Conservation (phyloP, 116 monocot species). For the Posidonia oceanica region DNA sequence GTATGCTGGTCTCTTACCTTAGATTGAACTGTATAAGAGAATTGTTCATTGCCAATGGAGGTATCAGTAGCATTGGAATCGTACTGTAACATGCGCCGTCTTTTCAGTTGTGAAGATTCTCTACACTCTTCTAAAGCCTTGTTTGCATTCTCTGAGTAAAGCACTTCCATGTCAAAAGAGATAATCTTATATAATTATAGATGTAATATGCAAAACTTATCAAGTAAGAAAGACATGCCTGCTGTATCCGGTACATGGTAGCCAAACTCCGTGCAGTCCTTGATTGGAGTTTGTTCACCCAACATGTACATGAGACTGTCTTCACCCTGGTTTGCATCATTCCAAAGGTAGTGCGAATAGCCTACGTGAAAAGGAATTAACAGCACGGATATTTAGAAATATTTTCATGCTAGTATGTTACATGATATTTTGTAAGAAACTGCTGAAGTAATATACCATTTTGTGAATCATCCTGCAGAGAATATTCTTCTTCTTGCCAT, state of each 20-base stretch:
- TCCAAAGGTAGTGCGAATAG: constrained; percentile 47
- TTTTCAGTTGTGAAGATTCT: constrained; percentile 52
- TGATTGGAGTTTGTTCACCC: constrained; percentile 71
- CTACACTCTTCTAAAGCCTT: constrained; percentile 34
- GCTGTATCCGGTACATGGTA: constrained; percentile 13
- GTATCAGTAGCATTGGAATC: constrained; percentile 29
- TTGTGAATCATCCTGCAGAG: constrained; percentile 22
- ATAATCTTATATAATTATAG: background rate
- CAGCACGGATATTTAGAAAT: background rate
- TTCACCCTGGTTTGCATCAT: constrained; percentile 35
- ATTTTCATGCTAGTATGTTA: background rate
- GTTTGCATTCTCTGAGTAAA: constrained; percentile 31
- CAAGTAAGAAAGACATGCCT: constrained; percentile 18
- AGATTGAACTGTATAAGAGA: constrained; percentile 12
- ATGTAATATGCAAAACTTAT: background rate
- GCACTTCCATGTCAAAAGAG: background rate
- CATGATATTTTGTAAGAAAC: constrained; percentile 1
- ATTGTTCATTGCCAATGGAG: constrained; percentile 9
- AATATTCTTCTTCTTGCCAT: constrained; percentile 54
- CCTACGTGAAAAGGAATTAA: constrained; percentile 20
- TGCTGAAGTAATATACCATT: constrained; percentile 23
- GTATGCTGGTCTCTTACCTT: constrained; percentile 15
- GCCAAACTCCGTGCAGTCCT: constrained; percentile 49
- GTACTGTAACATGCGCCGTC: constrained; percentile 84
- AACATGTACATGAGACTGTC: constrained; percentile 49